Base-by-base conservation (phyloP, 139 green algal species). In the Eudorina sp. region DNA sequence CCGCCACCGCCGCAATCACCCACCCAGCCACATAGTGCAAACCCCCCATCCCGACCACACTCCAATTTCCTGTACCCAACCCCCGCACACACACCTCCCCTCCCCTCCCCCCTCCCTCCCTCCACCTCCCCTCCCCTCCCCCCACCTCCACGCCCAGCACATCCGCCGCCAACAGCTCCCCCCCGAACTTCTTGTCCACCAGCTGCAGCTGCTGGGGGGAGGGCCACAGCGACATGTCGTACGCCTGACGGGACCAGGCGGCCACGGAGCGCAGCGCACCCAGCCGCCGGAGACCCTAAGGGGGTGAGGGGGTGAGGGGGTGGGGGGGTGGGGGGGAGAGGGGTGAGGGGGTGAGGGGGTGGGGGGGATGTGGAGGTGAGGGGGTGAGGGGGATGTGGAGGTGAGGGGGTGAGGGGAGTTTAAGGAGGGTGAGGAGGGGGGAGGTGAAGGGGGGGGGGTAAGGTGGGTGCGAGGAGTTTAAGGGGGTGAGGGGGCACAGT, bases 121-220 rank as follows among this genome's bases (percentile, higher is more conserved):
- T 38, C 68, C 68, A 51, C 74, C 27, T 46, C 36, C 66, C 19
- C 9, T 25, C 74, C 25, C n/a, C 14, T n/a, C 25, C 80, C 27
- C 69, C 45, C 69, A 90, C 89, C 89, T 92, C 89, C 66, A 92
- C 89, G 21, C 89, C 89, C 58, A 90, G 81, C 76, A 92, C 89
- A 51, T 92, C 89, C 29, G 84, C 84, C 77, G 84, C 78, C 78
- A 88, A 18, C 64, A 96, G 93, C 91, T 95, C 94, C 2, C 94
- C 94, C 8, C 94, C 94, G 83, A 96, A 95, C 85, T 94, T 94
- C 83, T 95, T 96, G 88, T 95, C 92, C 76, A 96, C 83, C 51
- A 95, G 86, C 29, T 91, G 80, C 60, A 86, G 75, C 90, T 90
- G 89, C 66, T 85, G 55, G 6, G 86, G 87, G 18, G 43, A 75